Evolutionary conservation across 75 land plant genomes (phyloP).

Genomic region (Sequoiadendron giganteum): DNA sequence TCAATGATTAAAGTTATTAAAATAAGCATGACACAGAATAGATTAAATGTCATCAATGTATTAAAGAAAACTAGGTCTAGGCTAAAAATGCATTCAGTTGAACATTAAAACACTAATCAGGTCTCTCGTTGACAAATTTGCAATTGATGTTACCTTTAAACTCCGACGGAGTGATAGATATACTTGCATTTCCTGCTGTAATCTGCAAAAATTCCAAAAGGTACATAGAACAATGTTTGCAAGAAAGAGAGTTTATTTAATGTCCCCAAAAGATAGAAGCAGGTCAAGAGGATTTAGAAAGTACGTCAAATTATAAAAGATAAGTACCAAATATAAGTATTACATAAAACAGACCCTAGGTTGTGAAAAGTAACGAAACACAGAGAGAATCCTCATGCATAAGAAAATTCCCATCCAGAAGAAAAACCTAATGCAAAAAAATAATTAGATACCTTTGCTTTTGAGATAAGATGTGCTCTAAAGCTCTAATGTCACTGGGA

Average conservation of each 20-base stretch:
- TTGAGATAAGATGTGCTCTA: conserved; percentile 61
- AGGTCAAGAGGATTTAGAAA: not conserved
- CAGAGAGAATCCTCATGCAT: not conserved
- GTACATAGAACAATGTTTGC: not conserved
- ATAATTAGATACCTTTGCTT: conserved; percentile 64
- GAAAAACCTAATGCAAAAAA: no score
- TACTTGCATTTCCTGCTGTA: conserved; percentile 71
- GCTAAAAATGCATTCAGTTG: not conserved
- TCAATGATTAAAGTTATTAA: not conserved
- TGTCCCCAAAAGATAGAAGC: not conserved
- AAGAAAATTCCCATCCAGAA: not conserved
- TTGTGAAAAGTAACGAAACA: not conserved
- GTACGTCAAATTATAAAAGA: not conserved
- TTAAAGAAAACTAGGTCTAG: not conserved
- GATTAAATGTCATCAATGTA: not conserved
- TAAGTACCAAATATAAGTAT: not conserved
- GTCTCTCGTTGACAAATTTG: not conserved
- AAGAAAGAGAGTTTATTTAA: not conserved
- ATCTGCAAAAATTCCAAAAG: conserved; percentile 33
- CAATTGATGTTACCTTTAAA: conserved; percentile 55
- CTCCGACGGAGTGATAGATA: conserved; percentile 52
- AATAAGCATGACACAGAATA: not conserved
- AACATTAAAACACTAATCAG: not conserved
- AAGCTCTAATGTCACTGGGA: conserved; percentile 64
- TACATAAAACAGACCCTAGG: not conserved